phyloP scores from a whole-genome alignment of 345 rosid genomes.

The Gossypium longicalyx region DNA sequence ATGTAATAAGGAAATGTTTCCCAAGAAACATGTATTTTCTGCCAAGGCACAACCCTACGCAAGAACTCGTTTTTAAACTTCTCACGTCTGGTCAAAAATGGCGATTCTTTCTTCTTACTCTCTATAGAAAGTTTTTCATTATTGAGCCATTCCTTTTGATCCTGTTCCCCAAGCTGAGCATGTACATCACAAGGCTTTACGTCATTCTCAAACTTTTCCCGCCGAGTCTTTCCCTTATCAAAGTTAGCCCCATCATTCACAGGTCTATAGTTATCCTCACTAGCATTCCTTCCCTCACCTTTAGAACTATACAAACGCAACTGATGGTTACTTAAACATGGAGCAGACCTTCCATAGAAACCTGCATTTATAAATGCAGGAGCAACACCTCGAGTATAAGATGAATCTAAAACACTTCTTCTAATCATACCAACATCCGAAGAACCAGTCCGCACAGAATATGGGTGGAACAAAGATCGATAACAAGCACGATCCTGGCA shows the following conservation, averaged over 20 bases:
- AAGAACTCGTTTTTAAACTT: slow-evolving; percentile 74
- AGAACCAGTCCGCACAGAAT: slow-evolving; percentile 21
- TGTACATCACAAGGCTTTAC: slow-evolving; percentile 50
- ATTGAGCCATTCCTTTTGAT: slow-evolving; percentile 88
- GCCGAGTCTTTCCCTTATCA: slow-evolving; percentile 40
- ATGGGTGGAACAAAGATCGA: slow-evolving; percentile 27
- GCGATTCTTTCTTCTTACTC: slow-evolving; percentile 72
- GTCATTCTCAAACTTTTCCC: slow-evolving; percentile 27
- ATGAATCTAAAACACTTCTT: slow-evolving; percentile 31
- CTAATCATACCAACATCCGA: slow-evolving; percentile 31
- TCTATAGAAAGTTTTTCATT: slow-evolving; percentile 73
- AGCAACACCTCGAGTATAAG: slow-evolving; percentile 23
- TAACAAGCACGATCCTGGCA: slow-evolving; percentile 30
- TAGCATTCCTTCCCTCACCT: slow-evolving; percentile 79
- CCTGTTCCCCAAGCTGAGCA: slow-evolving; percentile 80
- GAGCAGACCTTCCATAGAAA: slow-evolving; percentile 21
- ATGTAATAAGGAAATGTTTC: slow-evolving; percentile 87
- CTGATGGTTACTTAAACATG: slow-evolving; percentile 32
- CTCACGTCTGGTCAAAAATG: slow-evolving; percentile 62
- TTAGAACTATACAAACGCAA: slow-evolving; percentile 65
- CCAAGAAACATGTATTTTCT: slow-evolving; percentile 83
- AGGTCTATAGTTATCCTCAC: slow-evolving; percentile 58
- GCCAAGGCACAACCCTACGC: slow-evolving; percentile 89
- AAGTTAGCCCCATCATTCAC: slow-evolving; percentile 39
- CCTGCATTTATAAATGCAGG: slow-evolving; percentile 20